Evolutionary conservation across 192 early-diverging fungal genomes (phyloP).

Genomic region (Coemansia sp.): DNA sequence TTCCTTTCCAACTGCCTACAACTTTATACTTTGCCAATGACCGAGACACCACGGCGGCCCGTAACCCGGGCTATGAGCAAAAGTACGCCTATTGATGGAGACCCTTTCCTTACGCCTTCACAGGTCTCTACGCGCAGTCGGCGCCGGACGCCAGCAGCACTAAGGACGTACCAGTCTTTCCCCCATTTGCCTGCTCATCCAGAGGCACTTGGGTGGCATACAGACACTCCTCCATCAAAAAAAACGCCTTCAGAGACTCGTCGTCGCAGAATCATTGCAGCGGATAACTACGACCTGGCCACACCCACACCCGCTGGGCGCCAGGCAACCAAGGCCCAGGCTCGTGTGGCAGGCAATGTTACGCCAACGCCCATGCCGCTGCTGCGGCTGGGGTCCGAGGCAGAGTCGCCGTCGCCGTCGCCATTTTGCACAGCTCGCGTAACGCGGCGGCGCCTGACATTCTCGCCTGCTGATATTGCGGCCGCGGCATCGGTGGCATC

Average conservation of each 20-base stretch:
- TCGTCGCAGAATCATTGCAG: neutral
- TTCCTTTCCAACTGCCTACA: neutral
- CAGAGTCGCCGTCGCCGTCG: neutral
- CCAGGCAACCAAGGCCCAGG: neutral
- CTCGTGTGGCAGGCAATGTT: neutral
- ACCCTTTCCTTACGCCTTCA: neutral
- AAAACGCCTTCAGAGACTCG: neutral
- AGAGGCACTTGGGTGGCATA: constrained; percentile 1
- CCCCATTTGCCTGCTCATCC: constrained; percentile 18
- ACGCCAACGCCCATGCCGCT: neutral
- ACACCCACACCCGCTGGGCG: neutral
- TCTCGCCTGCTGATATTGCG: constrained; percentile 30
- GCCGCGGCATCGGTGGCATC: constrained; percentile 14
- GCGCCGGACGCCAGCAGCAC: constrained; percentile 9
- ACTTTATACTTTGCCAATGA: constrained; percentile 6
- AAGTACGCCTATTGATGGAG: constrained; percentile 8
- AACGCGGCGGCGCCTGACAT: constrained; percentile 30
- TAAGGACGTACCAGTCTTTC: constrained; percentile 39
- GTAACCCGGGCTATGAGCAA: constrained; percentile 19
- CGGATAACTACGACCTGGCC: constrained; percentile 3
- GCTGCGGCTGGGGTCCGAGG: neutral
- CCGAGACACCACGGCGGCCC: constrained; percentile 35
- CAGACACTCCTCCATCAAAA: neutral
- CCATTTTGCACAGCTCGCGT: neutral
- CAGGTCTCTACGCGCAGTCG: neutral